These are phyloP conservation scores for Aspergillus costaricaensis DNA, from an alignment of 2,329 filamentous ascomycete genomes.

Conservation along the genomic window DNA sequence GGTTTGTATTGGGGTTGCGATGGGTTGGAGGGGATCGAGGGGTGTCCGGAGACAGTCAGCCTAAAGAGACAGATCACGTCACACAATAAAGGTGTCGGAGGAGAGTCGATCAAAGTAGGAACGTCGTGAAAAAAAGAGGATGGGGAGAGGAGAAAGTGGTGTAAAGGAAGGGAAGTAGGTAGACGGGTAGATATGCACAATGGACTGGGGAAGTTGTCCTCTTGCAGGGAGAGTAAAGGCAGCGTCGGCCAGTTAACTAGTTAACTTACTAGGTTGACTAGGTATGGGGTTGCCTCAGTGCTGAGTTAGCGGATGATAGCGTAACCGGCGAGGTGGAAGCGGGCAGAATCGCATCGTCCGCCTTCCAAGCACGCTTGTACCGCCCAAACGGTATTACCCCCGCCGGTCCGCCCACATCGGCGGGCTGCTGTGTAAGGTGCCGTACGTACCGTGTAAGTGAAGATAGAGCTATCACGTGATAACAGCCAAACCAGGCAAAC, in stretches of 20 bases:
- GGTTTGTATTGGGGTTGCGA: conserved; percentile 20
- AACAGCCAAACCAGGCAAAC: conserved; percentile 23
- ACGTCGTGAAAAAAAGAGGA: neutral
- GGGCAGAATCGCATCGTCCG: conserved; percentile 41
- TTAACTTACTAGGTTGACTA: neutral
- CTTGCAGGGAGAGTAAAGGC: neutral
- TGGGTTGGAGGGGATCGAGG: conserved; percentile 10
- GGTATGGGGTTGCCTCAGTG: neutral
- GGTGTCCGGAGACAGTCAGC: conserved; percentile 7
- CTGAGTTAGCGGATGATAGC: conserved; percentile 12
- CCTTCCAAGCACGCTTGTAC: conserved; percentile 9
- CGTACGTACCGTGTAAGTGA: neutral
- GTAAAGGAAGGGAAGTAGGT: neutral
- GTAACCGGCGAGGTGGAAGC: conserved; percentile 30
- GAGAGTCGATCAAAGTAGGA: neutral
- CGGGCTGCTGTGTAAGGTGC: neutral
- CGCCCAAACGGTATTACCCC: neutral
- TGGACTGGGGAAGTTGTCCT: conserved; percentile 1
- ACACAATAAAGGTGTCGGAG: conserved; percentile 6
- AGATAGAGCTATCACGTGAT: conserved; percentile 21
- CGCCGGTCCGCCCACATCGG: neutral
- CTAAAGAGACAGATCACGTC: conserved; percentile 13
- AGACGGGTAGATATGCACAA: neutral
- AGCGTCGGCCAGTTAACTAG: no score
- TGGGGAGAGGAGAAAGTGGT: neutral